Evolutionary conservation across 345 rosid genomes (phyloP), one percentile per base, ranked within the genome.

Genomic region (Acer saccharum): DNA sequence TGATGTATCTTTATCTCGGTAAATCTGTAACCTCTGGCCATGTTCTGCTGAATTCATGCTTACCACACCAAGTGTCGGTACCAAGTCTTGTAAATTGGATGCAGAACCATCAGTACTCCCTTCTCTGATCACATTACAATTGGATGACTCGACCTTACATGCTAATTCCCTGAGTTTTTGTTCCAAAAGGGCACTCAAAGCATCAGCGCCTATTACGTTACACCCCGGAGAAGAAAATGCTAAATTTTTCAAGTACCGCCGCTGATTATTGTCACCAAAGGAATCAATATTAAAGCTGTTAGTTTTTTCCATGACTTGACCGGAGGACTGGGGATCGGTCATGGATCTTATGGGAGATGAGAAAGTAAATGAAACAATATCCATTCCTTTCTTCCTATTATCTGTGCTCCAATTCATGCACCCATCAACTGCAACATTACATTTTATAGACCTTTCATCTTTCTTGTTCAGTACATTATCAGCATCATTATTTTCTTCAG

Each of bases 291-390:
- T 55, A 66, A 68, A 67, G 75, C 79, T 72, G 74, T 79, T 74
- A 43, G 58, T 77, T 65, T 82, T 83, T 73, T 75, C 86, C 57
- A 20, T 69, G 54, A 16, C 71, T 65, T 65, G 76, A 70, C 79
- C 81, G 48, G 87, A 83, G 46, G 83, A 71, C 77, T 77, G 82
- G 4, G 85, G 32, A 71, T 79, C 82, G 81, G 76, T 76, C 57
- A 72, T 68, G 65, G 86, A 68, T 78, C 87, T 85, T 80, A 93
- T 84, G 39, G 98, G 97, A 63, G 98, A 89, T 6, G 95, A 84
- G 75, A 95, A 95, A 12, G 94, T 93, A 83, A 95, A 95, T 21
- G 98, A 95, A 87, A 95, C 87, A 76, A 95, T 89, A 85, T 95
- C 95, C 84, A 80, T 85, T 70, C 87, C 84, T 50, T 80, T 83